Evolutionary conservation across 208 protist genomes (phyloP), one percentile per base, ranked within the genome.

Genomic region (Tritrichomonas musculus): DNA sequence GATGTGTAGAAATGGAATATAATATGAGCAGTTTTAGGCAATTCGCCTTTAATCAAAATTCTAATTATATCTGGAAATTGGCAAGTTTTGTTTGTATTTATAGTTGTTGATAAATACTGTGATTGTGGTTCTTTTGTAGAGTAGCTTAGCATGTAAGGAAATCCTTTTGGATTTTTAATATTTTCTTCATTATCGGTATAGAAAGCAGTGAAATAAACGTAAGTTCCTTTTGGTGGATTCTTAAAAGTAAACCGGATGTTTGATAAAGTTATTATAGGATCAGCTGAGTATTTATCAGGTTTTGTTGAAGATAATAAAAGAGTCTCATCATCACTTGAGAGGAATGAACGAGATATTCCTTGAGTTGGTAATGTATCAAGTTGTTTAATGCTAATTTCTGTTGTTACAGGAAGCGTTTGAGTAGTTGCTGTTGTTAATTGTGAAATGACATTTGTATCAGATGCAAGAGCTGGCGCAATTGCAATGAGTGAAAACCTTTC

Each of bases 211-310:
- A 88, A 88, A n/a, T 53, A 88, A 27, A 88, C 77, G 39, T 47
- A 60, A n/a, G 33, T 88, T 27, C 47, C 39, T 39, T 53, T 47
- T 57, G 33, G 77, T 88, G 77, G 47, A 20, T 88, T 88, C 47
- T 57, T 44, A n/a, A 88, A 88, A 57, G 77, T 88, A 47, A 88
- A 88, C 2, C 41, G 77, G 27, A 88, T 88, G 30, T 88, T 88
- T 27, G 14, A 44, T 3, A 88, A 39, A 44, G 41, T 57, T 2
- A 88, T 88, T 5, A 88, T n/a, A 39, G 77, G 77, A 60, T 60
- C 53, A 60, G 17, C 53, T 60, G 53, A 60, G 5, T 5, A 5
- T 60, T 22, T 60, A 22, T 5, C 5, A 5, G 17, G 5, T 60
- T 17, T 60, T 60, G 53, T 60, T 60, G 53, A 60, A 22, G 53